These are phyloP conservation scores for Gigaspora rosea DNA, from an alignment of 192 early-diverging fungal species.

Conservation along the genomic window DNA sequence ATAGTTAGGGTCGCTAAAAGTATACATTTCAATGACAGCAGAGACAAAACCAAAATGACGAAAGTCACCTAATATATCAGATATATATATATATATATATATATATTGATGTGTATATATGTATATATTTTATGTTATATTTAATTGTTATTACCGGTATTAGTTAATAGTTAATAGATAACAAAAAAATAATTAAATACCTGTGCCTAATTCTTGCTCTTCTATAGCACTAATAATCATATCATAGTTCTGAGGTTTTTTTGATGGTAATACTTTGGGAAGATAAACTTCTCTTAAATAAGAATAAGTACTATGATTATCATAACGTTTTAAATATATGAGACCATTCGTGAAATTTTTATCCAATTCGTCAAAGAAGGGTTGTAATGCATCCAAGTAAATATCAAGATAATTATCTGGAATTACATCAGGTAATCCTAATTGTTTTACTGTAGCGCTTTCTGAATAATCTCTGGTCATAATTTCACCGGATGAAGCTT, in stretches of 20 bases:
- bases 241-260: background rate
- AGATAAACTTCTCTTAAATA: background rate
- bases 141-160: no score
- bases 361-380: background rate
- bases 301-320: background rate
- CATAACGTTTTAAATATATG: background rate
- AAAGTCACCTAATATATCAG: no score
- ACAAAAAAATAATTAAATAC: background rate
- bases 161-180: background rate
- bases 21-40: conserved; percentile 21
- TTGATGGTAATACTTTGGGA: background rate
- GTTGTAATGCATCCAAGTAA: background rate
- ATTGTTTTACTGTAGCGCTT: background rate
- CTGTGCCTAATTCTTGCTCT: background rate
- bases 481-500: background rate
- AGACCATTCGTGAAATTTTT: background rate
- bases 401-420: background rate
- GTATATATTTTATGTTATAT: no score
- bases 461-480: background rate
- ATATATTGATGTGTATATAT: no score
- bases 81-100: no score
- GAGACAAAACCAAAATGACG: no score
- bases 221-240: background rate
- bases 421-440: background rate
- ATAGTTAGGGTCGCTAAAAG: conserved; percentile 1